phyloP scores from a whole-genome alignment of 2,329 filamentous ascomycete genomes.

The Metarhizium anisopliae region DNA sequence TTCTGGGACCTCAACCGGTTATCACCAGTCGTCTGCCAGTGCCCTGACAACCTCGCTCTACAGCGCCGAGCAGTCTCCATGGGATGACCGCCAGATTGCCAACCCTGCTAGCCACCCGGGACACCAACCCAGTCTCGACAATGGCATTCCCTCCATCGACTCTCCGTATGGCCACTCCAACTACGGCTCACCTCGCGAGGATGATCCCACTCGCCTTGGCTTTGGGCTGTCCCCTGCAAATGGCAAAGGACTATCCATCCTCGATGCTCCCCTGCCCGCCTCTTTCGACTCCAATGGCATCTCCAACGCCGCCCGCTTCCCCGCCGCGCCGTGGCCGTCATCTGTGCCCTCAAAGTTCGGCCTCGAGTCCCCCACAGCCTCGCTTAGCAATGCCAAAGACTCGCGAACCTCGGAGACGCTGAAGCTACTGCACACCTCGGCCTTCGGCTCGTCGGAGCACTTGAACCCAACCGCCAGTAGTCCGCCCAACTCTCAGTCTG shows the following conservation, averaged over 20 bases:
- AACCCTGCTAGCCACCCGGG: constrained; percentile 28
- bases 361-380: constrained; percentile 74
- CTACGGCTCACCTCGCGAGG: constrained; percentile 79
- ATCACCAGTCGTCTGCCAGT: constrained; percentile 53
- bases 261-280: constrained; percentile 85
- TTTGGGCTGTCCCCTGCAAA: constrained; percentile 70
- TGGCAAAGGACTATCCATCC: constrained; percentile 68
- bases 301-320: constrained; percentile 78
- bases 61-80: constrained; percentile 30
- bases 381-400: constrained; percentile 55
- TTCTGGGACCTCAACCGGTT: constrained; percentile 18
- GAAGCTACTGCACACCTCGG: constrained; percentile 56
- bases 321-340: constrained; percentile 72
- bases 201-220: constrained; percentile 48
- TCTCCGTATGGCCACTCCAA: constrained; percentile 49
- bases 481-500: constrained; percentile 43
- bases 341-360: constrained; percentile 90
- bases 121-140: constrained; percentile 44
- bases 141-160: constrained; percentile 48
- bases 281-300: constrained; percentile 96
- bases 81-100: constrained; percentile 25
- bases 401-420: constrained; percentile 53
- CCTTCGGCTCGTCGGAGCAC: constrained; percentile 58
- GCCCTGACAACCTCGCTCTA: constrained; percentile 55
- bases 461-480: constrained; percentile 41